These are phyloP conservation scores for Neophaeococcomyces mojaviensis DNA, from an alignment of 2,329 filamentous ascomycete genomes.

Conservation along the genomic window DNA sequence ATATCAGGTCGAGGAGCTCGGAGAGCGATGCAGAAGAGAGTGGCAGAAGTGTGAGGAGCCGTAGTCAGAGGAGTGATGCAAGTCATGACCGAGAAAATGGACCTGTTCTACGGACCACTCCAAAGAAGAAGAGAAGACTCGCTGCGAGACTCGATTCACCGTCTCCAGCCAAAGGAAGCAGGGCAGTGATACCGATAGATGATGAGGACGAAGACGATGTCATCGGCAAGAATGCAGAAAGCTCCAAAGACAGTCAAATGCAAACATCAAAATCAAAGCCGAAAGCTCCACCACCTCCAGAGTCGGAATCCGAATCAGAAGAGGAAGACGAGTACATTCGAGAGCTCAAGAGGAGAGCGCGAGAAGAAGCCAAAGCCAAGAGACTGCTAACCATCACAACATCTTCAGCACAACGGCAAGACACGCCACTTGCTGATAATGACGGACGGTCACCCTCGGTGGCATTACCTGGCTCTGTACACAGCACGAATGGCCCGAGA, in stretches of 20 bases:
- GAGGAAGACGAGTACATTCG: slow-evolving; percentile 37
- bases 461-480: slow-evolving; percentile 10
- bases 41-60: background rate
- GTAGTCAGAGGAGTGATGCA: background rate
- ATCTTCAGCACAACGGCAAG: background rate
- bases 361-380: slow-evolving; percentile 31
- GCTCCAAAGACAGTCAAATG: background rate
- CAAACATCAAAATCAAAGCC: slow-evolving; percentile 1
- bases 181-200: slow-evolving; percentile 2
- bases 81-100: background rate
- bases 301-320: slow-evolving; percentile 17
- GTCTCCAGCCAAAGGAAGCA: background rate
- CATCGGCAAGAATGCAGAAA: slow-evolving; percentile 5
- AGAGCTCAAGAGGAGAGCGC: slow-evolving; percentile 35
- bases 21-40: slow-evolving; percentile 1
- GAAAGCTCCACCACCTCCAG: slow-evolving; percentile 10
- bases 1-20: slow-evolving; percentile 6
- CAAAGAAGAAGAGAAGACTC: slow-evolving; percentile 8
- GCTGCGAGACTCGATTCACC: slow-evolving; percentile 2
- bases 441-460: slow-evolving; percentile 1
- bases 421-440: background rate
- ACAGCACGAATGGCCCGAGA: slow-evolving; percentile 7
- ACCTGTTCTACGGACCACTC: slow-evolving; percentile 15
- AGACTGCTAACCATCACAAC: slow-evolving; percentile 13
- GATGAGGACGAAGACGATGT: slow-evolving; percentile 13